Conservation (phyloP, 495 filamentous ascomycete species). For the Penicillium verhagenii region DNA sequence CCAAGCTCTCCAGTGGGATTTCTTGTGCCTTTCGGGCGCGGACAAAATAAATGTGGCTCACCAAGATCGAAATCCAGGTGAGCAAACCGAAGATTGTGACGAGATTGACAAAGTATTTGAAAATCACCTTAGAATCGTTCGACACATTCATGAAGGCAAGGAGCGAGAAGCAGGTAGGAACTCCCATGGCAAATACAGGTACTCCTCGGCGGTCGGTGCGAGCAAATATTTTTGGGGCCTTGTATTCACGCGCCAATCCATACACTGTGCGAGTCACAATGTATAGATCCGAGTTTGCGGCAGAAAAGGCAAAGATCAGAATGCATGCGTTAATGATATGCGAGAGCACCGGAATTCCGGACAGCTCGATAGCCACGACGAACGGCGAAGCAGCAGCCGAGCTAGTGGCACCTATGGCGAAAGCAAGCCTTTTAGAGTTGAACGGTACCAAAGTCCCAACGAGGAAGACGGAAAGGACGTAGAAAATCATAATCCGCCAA, state of each 20-base stretch:
- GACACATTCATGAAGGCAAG: conserved; percentile 79
- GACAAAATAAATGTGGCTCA: conserved; percentile 80
- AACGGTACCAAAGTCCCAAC: conserved; percentile 58
- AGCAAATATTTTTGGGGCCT: conserved; percentile 70
- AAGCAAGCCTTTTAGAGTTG: conserved; percentile 51
- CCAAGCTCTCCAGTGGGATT: conserved; percentile 61
- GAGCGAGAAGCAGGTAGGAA: conserved; percentile 60
- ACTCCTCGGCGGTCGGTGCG: conserved; percentile 73
- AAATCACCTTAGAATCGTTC: conserved; percentile 64
- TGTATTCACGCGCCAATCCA: conserved; percentile 71
- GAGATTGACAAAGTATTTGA: conserved; percentile 83
- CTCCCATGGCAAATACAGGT: conserved; percentile 64
- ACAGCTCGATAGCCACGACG: conserved; percentile 57
- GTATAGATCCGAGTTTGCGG: conserved; percentile 72
- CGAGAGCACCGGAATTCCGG: conserved; percentile 52
- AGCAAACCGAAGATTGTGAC: conserved; percentile 77
- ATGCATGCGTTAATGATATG: conserved; percentile 66
- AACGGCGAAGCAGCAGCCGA: conserved; percentile 60
- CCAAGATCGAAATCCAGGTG: conserved; percentile 81
- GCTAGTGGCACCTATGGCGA: conserved; percentile 45
- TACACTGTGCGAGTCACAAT: conserved; percentile 81
- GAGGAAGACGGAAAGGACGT: conserved; percentile 55
- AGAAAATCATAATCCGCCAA: conserved; percentile 83
- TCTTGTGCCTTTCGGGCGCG: conserved; percentile 70
- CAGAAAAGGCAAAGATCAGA: conserved; percentile 75